A percentile compares a stretch with the other conserved stretches of the same genome.
Conservation (phyloP, 116 monocot species). For the Iris pallida region DNA sequence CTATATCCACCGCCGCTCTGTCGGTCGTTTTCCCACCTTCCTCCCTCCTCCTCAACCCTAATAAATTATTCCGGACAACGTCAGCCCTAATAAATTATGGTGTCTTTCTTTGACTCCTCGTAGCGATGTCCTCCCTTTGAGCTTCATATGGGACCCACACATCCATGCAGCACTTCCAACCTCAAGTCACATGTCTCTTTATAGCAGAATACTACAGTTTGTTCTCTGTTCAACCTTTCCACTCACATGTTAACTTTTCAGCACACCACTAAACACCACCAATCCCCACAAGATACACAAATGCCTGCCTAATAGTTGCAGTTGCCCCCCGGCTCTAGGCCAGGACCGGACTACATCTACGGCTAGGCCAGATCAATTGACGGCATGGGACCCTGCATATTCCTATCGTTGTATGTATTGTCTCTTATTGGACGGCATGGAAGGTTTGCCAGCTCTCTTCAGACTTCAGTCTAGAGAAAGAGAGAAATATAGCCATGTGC, state of each 20-base stretch:
- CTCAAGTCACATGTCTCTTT: background rate
- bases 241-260: background rate
- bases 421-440: too few relatives aligned
- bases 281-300: background rate
- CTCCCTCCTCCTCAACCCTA: too few relatives aligned
- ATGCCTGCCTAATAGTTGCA: background rate
- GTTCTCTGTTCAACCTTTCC: background rate
- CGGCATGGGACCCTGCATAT: background rate
- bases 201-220: background rate
- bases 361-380: too few relatives aligned
- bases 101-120: background rate
- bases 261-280: background rate
- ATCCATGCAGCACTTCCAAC: background rate
- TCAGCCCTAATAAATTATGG: background rate
- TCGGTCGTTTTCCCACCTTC: too few relatives aligned
- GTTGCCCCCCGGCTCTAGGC: background rate
- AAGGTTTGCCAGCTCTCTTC: too few relatives aligned
- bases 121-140: background rate
- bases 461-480: too few relatives aligned
- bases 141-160: background rate
- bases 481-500: too few relatives aligned
- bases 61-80: too few relatives aligned
- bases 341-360: too few relatives aligned
- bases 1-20: too few relatives aligned
- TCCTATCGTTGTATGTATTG: too few relatives aligned